Evolutionary conservation across 2,329 filamentous ascomycete species (phyloP).

Genomic region (Didymella glomerata): DNA sequence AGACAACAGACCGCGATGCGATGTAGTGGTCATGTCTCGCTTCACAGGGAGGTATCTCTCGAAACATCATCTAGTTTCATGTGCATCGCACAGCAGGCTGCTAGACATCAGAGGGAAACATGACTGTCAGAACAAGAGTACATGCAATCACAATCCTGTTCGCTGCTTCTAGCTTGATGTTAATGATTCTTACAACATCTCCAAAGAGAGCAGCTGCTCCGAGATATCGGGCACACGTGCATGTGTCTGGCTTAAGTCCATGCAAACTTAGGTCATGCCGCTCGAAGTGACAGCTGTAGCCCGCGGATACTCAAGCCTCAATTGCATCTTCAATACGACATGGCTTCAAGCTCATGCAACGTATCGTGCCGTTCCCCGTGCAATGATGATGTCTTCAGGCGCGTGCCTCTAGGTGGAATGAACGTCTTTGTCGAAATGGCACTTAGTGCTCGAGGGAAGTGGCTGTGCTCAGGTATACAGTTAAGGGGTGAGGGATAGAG

Average conservation of each 20-base stretch:
- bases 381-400: neutral
- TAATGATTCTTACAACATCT: neutral
- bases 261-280: conserved; percentile 3
- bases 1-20: neutral
- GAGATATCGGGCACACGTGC: conserved; percentile 7
- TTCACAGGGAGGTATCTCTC: neutral
- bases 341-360: neutral
- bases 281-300: conserved; percentile 10
- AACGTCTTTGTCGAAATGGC: conserved; percentile 6
- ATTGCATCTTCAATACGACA: neutral
- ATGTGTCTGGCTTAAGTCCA: conserved; percentile 1
- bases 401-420: neutral
- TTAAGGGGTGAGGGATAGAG: conserved; percentile 2
- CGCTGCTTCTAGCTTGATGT: neutral
- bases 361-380: neutral
- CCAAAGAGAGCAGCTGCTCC: conserved; percentile 6
- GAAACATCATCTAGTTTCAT: neutral
- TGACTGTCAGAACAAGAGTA: neutral
- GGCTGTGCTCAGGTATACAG: conserved; percentile 11
- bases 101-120: neutral
- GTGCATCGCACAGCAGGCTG: neutral
- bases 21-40: neutral
- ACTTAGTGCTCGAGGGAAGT: conserved; percentile 8
- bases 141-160: neutral
- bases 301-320: conserved; percentile 1